These are phyloP conservation scores for Chalaropsis ovoidea DNA, from an alignment of 2,329 filamentous ascomycete genomes.

Conservation along the genomic window DNA sequence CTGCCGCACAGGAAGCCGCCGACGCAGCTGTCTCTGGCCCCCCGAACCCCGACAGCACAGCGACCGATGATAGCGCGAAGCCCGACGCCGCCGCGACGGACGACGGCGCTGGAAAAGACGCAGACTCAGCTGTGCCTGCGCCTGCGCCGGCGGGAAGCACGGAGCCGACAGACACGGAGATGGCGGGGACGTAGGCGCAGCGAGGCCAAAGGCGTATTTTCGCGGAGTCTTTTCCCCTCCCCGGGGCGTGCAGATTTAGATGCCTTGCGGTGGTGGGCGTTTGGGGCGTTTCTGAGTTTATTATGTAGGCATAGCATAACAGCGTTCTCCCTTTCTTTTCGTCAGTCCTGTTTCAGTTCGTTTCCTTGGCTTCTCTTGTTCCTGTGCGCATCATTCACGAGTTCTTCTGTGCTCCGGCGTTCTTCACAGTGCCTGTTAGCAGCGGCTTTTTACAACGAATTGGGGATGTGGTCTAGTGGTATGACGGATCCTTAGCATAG, in stretches of 20 bases:
- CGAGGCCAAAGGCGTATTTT: background rate
- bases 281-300: slow-evolving; percentile 7
- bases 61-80: no score
- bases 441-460: background rate
- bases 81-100: background rate
- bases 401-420: no score
- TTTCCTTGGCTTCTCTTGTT: no score
- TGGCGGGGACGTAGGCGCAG: background rate
- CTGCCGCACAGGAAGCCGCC: background rate
- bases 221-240: no score
- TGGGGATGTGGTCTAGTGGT: slow-evolving; percentile 16
- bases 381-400: no score
- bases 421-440: background rate
- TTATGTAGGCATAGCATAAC: slow-evolving; percentile 8
- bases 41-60: no score
- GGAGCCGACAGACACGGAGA: background rate
- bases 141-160: background rate
- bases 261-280: background rate
- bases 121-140: background rate
- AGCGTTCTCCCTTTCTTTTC: background rate
- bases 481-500: slow-evolving; percentile 17
- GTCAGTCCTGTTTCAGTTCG: no score
- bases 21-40: no score
- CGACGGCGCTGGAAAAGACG: background rate
- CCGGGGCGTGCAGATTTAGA: background rate